phyloP scores from a whole-genome alignment of 495 filamentous ascomycete species.

The Penicillium waksmanii region DNA sequence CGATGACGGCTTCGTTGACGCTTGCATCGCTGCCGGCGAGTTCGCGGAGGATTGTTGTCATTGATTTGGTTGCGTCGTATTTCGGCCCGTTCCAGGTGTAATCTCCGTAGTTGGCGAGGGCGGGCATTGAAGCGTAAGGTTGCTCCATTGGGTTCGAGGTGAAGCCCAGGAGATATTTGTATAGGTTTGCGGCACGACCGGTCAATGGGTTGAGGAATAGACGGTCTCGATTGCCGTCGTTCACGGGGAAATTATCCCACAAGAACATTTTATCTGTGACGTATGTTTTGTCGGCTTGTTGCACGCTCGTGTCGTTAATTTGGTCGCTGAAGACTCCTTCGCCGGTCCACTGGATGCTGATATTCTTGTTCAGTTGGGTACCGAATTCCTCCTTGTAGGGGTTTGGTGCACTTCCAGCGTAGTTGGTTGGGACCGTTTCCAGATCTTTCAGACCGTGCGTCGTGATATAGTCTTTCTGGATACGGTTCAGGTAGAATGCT shows the following conservation, averaged over 20 bases:
- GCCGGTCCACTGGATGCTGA: conserved; percentile 24
- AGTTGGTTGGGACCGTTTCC: conserved; percentile 22
- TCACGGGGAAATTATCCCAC: conserved; percentile 26
- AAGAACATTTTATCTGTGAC: conserved; percentile 20
- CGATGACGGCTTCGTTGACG: conserved; percentile 15
- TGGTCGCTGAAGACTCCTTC: conserved; percentile 24
- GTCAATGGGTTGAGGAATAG: conserved; percentile 23
- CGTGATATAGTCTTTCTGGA: conserved; percentile 16
- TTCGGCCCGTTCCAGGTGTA: conserved; percentile 20
- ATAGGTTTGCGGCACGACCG: conserved; percentile 13
- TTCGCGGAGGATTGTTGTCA: conserved; percentile 14
- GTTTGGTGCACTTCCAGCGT: conserved; percentile 16
- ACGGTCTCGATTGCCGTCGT: conserved; percentile 19
- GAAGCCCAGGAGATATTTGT: conserved; percentile 21
- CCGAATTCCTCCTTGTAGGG: conserved; percentile 25
- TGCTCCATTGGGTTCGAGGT: conserved; percentile 23
- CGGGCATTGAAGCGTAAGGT: conserved; percentile 19
- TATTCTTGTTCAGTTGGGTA: conserved; percentile 20
- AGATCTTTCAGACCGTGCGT: conserved; percentile 18
- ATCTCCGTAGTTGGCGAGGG: conserved; percentile 20
- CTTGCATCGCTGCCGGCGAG: conserved; percentile 9
- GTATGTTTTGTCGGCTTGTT: conserved; percentile 15
- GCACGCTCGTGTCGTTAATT: conserved; percentile 20
- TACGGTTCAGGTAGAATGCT: conserved; percentile 21
- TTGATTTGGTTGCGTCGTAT: conserved; percentile 16